These are phyloP conservation scores for Coprinellus aureogranulatus DNA, from an alignment of 768 basidiomycete genomes.

Conservation along the genomic window DNA sequence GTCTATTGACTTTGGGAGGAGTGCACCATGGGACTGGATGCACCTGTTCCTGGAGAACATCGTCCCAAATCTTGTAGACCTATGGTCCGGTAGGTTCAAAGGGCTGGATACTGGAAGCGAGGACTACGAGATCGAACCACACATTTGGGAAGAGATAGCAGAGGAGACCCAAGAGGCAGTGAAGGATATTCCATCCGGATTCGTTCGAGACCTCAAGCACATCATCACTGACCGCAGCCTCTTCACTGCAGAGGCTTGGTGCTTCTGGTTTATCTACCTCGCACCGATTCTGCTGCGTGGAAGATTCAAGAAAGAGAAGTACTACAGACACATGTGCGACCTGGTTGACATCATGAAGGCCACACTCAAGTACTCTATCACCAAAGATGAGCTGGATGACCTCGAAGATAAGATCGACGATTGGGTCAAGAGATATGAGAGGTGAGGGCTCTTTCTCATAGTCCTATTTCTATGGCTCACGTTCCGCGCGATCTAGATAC, in stretches of 20 bases:
- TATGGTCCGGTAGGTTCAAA: slow-evolving; percentile 35
- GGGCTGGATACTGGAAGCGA: slow-evolving; percentile 28
- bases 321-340: slow-evolving; percentile 33
- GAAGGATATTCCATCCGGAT: slow-evolving; percentile 36
- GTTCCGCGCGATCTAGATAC: background rate
- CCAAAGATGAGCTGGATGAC: slow-evolving; percentile 1
- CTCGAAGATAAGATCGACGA: background rate
- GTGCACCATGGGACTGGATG: slow-evolving; percentile 49
- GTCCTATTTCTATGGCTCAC: background rate
- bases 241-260: slow-evolving; percentile 14
- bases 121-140: slow-evolving; percentile 24
- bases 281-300: slow-evolving; percentile 7
- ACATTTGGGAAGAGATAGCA: slow-evolving; percentile 42
- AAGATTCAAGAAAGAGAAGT: slow-evolving; percentile 20
- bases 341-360: slow-evolving; percentile 26
- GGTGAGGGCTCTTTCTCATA: background rate
- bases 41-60: slow-evolving; percentile 48
- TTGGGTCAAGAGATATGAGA: background rate
- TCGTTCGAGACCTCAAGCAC: slow-evolving; percentile 33
- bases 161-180: slow-evolving; percentile 29
- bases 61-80: slow-evolving; percentile 34
- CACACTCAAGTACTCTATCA: slow-evolving; percentile 25
- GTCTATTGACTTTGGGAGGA: slow-evolving; percentile 34
- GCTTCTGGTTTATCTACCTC: slow-evolving; percentile 9
- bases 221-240: background rate